A percentile compares a stretch with the other conserved stretches of the same genome.
Conservation (phyloP, 177 flowering plant genomes). For the Vitis hybrid region DNA sequence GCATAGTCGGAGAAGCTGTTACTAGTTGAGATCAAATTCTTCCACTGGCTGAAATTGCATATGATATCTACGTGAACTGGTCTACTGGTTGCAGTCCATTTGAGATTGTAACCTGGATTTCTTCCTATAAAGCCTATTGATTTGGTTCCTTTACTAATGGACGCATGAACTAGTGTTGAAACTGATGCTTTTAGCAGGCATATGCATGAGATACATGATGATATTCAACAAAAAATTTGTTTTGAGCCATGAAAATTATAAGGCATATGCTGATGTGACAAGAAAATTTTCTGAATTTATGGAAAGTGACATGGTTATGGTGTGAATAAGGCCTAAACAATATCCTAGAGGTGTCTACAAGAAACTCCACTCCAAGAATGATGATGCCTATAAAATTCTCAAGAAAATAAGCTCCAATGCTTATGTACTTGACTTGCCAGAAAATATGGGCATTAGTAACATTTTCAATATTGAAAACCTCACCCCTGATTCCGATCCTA, state of each 20-base stretch:
- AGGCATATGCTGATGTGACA: slow-evolving; percentile 4
- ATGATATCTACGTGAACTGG: background rate
- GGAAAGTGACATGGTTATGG: background rate
- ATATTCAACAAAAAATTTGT: background rate
- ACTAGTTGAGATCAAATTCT: too few relatives aligned
- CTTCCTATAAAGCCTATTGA: background rate
- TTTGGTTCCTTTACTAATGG: background rate
- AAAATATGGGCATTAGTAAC: background rate
- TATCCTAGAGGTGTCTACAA: background rate
- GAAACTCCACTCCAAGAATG: background rate
- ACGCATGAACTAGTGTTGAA: background rate
- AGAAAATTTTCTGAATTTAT: background rate
- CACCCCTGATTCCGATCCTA: background rate
- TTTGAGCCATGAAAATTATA: background rate
- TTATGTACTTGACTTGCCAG: background rate
- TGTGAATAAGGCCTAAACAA: background rate
- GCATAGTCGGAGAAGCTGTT: too few relatives aligned
- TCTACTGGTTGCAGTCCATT: background rate
- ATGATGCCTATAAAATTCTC: too few relatives aligned
- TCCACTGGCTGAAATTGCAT: slow-evolving; percentile 9
- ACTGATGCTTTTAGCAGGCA: slow-evolving; percentile 2
- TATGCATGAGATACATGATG: background rate
- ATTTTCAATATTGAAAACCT: background rate
- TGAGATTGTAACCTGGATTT: background rate
- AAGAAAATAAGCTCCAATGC: slow-evolving; percentile 1